phyloP scores from a whole-genome alignment of 768 basidiomycete genomes.

The Lactarius hengduanensis region DNA sequence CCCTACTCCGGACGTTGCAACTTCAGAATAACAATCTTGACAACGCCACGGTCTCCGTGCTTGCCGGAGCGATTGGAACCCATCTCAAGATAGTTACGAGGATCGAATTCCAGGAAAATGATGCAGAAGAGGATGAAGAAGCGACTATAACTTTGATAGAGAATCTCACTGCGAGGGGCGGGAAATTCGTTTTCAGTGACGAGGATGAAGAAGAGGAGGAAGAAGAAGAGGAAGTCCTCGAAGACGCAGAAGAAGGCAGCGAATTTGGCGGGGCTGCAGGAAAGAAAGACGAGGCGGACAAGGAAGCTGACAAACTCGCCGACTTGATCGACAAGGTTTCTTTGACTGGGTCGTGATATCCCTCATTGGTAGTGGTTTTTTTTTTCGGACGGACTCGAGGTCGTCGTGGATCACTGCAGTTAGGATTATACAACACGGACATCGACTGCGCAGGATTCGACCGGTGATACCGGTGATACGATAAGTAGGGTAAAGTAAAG shows the following conservation, averaged over 20 bases:
- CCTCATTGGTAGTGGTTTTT: not conserved
- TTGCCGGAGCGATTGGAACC: conserved; percentile 63
- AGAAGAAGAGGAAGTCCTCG: conserved; percentile 48
- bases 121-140: conserved; percentile 75
- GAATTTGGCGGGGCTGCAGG: conserved; percentile 31
- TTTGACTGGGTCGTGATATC: conserved; percentile 11
- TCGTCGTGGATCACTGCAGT: not conserved
- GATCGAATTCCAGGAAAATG: conserved; percentile 91
- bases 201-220: conserved; percentile 80
- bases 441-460: not conserved
- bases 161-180: conserved; percentile 61
- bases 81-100: conserved; percentile 58
- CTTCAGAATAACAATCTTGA: conserved; percentile 94
- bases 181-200: conserved; percentile 64
- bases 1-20: conserved; percentile 69
- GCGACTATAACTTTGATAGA: conserved; percentile 52
- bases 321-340: conserved; percentile 64
- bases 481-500: not conserved
- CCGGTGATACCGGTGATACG: conserved; percentile 2
- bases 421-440: conserved; percentile 14
- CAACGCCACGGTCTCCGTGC: conserved; percentile 57
- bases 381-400: conserved; percentile 1
- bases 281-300: conserved; percentile 37
- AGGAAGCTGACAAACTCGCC: conserved; percentile 56
- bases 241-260: conserved; percentile 35